Evolutionary conservation across 352 stramenopile species (phyloP), one percentile per base, ranked within the genome.

Genomic region (Thraustochytrium aureum): DNA sequence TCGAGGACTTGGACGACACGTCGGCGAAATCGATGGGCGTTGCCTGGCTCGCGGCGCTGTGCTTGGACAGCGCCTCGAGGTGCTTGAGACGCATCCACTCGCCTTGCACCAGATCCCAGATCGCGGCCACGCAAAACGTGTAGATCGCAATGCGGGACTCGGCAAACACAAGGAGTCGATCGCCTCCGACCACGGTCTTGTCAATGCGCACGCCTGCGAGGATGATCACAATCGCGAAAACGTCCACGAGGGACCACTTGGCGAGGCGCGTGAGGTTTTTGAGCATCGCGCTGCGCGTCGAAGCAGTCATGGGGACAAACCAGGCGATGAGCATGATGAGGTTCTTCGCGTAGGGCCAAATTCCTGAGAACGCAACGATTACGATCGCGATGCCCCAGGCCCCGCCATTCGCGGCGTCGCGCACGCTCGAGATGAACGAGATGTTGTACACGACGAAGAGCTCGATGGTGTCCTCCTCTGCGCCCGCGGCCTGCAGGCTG

Each of bases 331-430:
- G 22, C 7, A 86, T 26, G 10, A 87, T 83, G 22, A 87, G 76
- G 50, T 84, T 87, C 32, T 87, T 87, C 38, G 69, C 42, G 66
- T 87, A 87, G 0, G 84, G 84, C 84, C 84, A 87, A 32, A 87
- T 72, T 35, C 84, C 84, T 35, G 59, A 82, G 42, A 87, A 87
- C 0, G 85, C 30, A 33, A 87, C 72, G 35, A 87, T 69, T 56
- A 87, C 84, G 1, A 86, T 72, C 6, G 84, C 84, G 17, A 87
- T 66, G 30, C 83, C 38, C 62, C 86, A 75, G 0, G 85, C 85
- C 66, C 83, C 85, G 6, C 82, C 82, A 56, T 84, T 86, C 83
- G 83, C 86, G 72, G 83, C 82, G 73, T 86, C 81, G 35, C 84
- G 59, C 2, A 87, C 54, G 61, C 59, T 82, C 39, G 75, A 72